Conservation (phyloP, 2,329 filamentous ascomycete species). For the Rhinocladiella similis region DNA sequence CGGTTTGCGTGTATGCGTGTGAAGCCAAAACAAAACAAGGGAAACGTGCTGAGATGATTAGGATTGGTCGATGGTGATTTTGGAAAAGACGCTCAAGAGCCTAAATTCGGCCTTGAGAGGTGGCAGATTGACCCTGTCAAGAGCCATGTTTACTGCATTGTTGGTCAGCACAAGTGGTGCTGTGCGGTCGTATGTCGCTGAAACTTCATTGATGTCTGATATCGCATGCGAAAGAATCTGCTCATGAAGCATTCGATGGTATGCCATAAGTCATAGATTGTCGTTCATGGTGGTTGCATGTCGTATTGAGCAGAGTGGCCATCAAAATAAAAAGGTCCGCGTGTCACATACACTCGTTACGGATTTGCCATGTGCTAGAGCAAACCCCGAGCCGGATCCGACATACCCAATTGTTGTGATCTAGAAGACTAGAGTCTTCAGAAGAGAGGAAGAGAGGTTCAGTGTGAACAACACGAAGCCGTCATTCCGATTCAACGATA, state of each 20-base stretch:
- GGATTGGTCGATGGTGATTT: constrained; percentile 22
- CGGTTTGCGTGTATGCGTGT: constrained; percentile 4
- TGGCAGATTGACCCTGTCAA: constrained; percentile 8
- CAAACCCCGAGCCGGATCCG: constrained; percentile 33
- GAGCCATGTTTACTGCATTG: constrained; percentile 6
- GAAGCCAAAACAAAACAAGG: constrained; percentile 22
- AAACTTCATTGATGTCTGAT: constrained; percentile 23
- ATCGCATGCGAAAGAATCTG: constrained; percentile 15
- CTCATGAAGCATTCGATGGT: constrained; percentile 11
- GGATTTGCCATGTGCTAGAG: constrained; percentile 33
- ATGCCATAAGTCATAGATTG: constrained; percentile 14
- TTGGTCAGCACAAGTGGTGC: constrained; percentile 21
- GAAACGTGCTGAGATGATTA: constrained; percentile 26
- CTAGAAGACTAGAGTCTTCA: constrained; percentile 18
- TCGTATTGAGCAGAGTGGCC: constrained; percentile 19
- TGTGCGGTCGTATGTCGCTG: constrained; percentile 24
- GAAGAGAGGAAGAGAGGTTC: constrained; percentile 21
- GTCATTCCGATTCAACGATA: constrained; percentile 56
- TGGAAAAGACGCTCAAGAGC: constrained; percentile 2
- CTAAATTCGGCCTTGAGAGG: constrained; percentile 10
- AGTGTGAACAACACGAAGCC: constrained; percentile 34
- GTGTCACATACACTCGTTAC: constrained; percentile 24
- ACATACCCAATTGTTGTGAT: constrained; percentile 27
- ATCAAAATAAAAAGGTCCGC: constrained; percentile 22
- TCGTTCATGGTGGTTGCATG: constrained; percentile 19